These are phyloP conservation scores for Leptographium flavum DNA, from an alignment of 2,329 filamentous ascomycete genomes.

Conservation along the genomic window DNA sequence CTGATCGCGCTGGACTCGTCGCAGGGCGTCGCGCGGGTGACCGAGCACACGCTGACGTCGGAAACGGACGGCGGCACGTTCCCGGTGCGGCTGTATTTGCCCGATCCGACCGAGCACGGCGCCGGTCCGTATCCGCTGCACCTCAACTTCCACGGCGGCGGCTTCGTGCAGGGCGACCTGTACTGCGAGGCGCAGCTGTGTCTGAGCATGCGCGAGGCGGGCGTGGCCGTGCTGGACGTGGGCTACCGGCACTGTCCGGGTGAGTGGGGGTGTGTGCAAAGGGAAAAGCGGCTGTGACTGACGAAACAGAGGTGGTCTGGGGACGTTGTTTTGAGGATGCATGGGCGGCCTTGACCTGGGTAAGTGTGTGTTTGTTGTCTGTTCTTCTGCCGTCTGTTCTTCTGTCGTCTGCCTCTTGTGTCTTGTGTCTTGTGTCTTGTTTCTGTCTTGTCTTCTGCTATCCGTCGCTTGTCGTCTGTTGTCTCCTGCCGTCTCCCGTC, in stretches of 20 bases:
- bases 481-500: neutral
- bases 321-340: slow-evolving; percentile 23
- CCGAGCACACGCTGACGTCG: too few relatives aligned
- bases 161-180: slow-evolving; percentile 23
- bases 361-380: slow-evolving; percentile 8
- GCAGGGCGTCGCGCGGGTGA: slow-evolving; percentile 4
- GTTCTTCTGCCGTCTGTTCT: neutral
- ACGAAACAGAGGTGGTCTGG: too few relatives aligned
- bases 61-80: neutral
- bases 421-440: neutral
- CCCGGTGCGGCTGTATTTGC: neutral
- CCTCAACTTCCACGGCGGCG: slow-evolving; percentile 16
- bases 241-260: slow-evolving; percentile 25
- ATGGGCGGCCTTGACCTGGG: slow-evolving; percentile 22
- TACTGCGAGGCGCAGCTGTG: slow-evolving; percentile 19
- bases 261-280: slow-evolving; percentile 7
- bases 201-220: slow-evolving; percentile 20
- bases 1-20: slow-evolving; percentile 3
- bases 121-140: slow-evolving; percentile 8
- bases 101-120: slow-evolving; percentile 3
- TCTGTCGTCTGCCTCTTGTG: too few relatives aligned
- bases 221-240: slow-evolving; percentile 23
- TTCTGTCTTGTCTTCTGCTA: neutral
- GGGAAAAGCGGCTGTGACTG: neutral
- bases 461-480: too few relatives aligned